A percentile compares a stretch with the other conserved stretches of the same genome.
phyloP scores from a whole-genome alignment of 2,329 filamentous ascomycete genomes.

The Ramichloridium luteum region DNA sequence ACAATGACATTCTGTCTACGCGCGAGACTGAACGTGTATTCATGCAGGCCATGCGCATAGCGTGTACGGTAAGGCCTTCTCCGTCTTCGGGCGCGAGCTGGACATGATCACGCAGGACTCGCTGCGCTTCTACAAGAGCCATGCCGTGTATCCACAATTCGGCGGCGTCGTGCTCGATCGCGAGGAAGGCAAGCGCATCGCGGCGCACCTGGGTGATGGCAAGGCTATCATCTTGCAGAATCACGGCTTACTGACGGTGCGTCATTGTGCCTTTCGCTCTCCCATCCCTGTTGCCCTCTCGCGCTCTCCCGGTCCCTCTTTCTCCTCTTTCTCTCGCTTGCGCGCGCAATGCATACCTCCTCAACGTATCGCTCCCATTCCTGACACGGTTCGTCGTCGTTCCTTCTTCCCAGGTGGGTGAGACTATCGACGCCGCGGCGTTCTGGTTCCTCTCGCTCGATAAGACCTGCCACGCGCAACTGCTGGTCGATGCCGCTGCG shows the following conservation, averaged over 20 bases:
- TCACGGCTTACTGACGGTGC: constrained; percentile 34
- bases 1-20: constrained; percentile 28
- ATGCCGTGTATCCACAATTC: constrained; percentile 34
- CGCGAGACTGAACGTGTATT: no score
- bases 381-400: constrained; percentile 1
- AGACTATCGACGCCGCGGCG: constrained; percentile 33
- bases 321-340: no score
- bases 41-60: constrained; percentile 33
- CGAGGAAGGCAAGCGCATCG: constrained; percentile 34
- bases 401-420: constrained; percentile 13
- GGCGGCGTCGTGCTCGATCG: constrained; percentile 34
- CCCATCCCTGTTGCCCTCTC: not conserved
- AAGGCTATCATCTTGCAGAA: constrained; percentile 32
- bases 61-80: constrained; percentile 36
- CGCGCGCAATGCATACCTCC: no score
- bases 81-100: constrained; percentile 33
- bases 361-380: no score
- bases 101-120: constrained; percentile 39
- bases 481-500: constrained; percentile 33
- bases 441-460: constrained; percentile 36
- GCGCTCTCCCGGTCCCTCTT: no score
- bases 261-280: constrained; percentile 5
- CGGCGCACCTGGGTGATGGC: constrained; percentile 26
- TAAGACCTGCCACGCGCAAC: constrained; percentile 35
- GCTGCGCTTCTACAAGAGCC: constrained; percentile 30